These are phyloP conservation scores for Pseudomassariella vexata DNA, from an alignment of 2,329 filamentous ascomycete species.

Conservation along the genomic window DNA sequence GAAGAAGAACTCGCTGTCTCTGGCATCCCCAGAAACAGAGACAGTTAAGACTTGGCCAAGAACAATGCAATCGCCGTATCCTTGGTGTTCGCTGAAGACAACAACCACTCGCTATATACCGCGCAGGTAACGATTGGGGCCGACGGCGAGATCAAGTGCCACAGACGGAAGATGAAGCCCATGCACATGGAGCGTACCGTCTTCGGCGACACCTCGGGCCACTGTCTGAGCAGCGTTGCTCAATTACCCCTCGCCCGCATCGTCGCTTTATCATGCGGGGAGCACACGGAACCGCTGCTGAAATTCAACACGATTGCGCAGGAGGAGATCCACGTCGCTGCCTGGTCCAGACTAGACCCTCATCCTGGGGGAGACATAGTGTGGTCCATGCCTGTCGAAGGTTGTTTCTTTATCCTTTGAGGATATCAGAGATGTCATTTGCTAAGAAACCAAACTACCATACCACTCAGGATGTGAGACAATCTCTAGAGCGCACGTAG, in stretches of 20 bases:
- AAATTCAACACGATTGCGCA: constrained; percentile 39
- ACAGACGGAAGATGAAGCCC: constrained; percentile 45
- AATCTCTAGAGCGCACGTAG: constrained; percentile 47
- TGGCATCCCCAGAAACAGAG: constrained; percentile 28
- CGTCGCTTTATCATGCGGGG: constrained; percentile 43
- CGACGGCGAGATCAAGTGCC: constrained; percentile 30
- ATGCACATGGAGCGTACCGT: constrained; percentile 47
- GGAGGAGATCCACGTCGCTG: constrained; percentile 41
- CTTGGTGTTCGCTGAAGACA: constrained; percentile 36
- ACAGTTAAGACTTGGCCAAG: constrained; percentile 26
- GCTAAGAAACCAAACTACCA: no score
- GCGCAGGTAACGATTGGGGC: constrained; percentile 36
- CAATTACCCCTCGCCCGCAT: constrained; percentile 24
- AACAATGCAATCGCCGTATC: constrained; percentile 31
- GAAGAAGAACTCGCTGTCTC: constrained; percentile 21
- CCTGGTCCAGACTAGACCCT: constrained; percentile 34
- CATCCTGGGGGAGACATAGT: constrained; percentile 10
- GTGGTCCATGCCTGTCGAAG: constrained; percentile 25
- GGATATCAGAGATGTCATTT: no score
- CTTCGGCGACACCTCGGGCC: constrained; percentile 38
- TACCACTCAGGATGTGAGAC: constrained; percentile 21
- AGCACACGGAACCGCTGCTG: constrained; percentile 44
- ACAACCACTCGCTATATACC: constrained; percentile 34
- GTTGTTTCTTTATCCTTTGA: no score
- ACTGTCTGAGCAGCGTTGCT: constrained; percentile 30